Percentiles rank a stretch among this genome's conserved stretches.
Evolutionary conservation across 2,329 filamentous ascomycete species (phyloP).

Genomic region (Alternaria triticina): DNA sequence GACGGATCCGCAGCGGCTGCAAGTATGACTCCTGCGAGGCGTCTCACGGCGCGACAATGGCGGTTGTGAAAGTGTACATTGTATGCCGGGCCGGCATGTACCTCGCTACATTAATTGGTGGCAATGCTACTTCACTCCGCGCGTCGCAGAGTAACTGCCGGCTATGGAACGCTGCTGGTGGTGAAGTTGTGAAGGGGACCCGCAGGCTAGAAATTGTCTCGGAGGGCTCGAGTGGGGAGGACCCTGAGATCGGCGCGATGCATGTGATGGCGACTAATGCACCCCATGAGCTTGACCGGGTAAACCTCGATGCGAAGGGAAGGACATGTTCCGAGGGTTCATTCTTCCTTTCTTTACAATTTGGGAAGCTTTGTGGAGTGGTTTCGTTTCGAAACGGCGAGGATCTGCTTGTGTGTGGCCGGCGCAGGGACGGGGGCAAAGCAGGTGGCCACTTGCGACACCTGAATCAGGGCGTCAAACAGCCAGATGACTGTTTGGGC

Average conservation of each 20-base stretch:
- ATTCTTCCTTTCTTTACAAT: slow-evolving; percentile 12
- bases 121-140: slow-evolving; percentile 3
- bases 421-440: slow-evolving; percentile 13
- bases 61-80: slow-evolving; percentile 1
- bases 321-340: slow-evolving; percentile 5
- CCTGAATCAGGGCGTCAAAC: slow-evolving; percentile 12
- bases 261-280: slow-evolving; percentile 42
- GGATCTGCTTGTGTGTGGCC: not conserved
- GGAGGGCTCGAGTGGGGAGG: slow-evolving; percentile 24
- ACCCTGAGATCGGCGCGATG: slow-evolving; percentile 34
- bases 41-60: not conserved
- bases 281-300: slow-evolving; percentile 39
- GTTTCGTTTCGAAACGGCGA: slow-evolving; percentile 27
- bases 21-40: not conserved
- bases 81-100: slow-evolving; percentile 7
- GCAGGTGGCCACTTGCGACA: slow-evolving; percentile 9
- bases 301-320: not conserved
- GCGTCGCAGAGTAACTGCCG: not conserved
- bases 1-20: slow-evolving; percentile 11
- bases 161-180: slow-evolving; percentile 6
- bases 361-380: slow-evolving; percentile 24
- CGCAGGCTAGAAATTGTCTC: slow-evolving; percentile 37
- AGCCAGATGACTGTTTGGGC: slow-evolving; percentile 4
- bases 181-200: slow-evolving; percentile 7
- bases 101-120: not conserved